Evolutionary conservation across 176 grass and related monocot genomes (phyloP).

Genomic region (Musa acuminata): DNA sequence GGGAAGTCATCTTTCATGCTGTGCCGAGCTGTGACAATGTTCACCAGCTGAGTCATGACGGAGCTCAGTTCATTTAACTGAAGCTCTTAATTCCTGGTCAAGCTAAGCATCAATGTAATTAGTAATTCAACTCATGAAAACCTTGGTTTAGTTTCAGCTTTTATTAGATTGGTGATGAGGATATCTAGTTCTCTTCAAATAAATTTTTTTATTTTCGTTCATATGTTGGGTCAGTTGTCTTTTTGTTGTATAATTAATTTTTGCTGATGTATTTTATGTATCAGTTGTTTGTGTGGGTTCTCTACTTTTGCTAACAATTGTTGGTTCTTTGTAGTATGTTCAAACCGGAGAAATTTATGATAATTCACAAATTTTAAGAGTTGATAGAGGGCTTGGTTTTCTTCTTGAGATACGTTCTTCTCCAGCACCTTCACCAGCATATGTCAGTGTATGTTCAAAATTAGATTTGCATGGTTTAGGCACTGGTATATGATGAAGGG

Average conservation of each 20-base stretch:
- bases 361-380: slow-evolving; percentile 50
- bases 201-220: not conserved
- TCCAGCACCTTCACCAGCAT: slow-evolving; percentile 60
- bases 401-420: slow-evolving; percentile 82
- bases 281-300: not conserved
- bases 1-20: too few relatives aligned
- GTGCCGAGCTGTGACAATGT: too few relatives aligned
- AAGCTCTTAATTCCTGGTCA: not conserved
- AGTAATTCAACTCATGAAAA: too few relatives aligned
- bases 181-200: not conserved
- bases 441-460: slow-evolving; percentile 65
- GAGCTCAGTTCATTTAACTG: too few relatives aligned
- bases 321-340: slow-evolving; percentile 41
- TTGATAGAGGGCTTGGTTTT: slow-evolving; percentile 81
- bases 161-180: not conserved
- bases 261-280: not conserved
- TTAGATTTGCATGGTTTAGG: not conserved
- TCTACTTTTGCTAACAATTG: not conserved
- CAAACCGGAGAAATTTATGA: slow-evolving; percentile 89
- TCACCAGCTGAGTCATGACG: too few relatives aligned
- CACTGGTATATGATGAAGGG: not conserved
- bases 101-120: not conserved
- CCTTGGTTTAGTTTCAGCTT: not conserved
- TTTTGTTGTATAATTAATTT: not conserved
- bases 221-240: not conserved